Percentiles rank a stretch among this genome's conserved stretches.
Evolutionary conservation across 768 basidiomycete species (phyloP).

Genomic region (Multifurca ochricompacta): DNA sequence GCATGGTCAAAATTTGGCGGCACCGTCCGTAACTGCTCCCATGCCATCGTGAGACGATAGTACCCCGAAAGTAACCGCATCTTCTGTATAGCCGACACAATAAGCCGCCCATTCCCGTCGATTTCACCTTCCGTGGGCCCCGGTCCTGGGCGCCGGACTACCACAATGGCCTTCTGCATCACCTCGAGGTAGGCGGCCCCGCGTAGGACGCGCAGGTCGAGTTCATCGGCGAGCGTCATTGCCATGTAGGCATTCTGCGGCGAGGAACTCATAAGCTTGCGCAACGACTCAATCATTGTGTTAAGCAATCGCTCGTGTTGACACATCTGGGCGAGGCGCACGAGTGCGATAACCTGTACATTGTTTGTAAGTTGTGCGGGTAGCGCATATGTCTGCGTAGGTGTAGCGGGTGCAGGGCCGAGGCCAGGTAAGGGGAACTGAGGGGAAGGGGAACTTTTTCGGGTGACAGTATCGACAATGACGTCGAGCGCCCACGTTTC

Average conservation of each 20-base stretch:
- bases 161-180: constrained; percentile 52
- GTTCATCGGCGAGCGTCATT: constrained; percentile 66
- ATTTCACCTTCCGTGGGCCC: constrained; percentile 20
- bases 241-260: constrained; percentile 64
- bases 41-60: constrained; percentile 55
- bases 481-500: constrained; percentile 71
- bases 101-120: constrained; percentile 39
- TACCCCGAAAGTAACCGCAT: constrained; percentile 63
- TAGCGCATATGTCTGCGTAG: constrained; percentile 19
- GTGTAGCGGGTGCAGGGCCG: constrained; percentile 24
- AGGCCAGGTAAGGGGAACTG: constrained; percentile 31
- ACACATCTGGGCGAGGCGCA: constrained; percentile 62
- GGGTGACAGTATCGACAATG: constrained; percentile 61
- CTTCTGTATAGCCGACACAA: constrained; percentile 51
- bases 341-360: constrained; percentile 29
- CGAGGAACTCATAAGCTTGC: constrained; percentile 53
- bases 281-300: constrained; percentile 51
- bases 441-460: constrained; percentile 45
- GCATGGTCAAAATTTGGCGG: constrained; percentile 63
- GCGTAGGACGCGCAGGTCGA: constrained; percentile 49
- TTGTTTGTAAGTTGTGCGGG: constrained; percentile 19
- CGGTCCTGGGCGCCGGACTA: constrained; percentile 22
- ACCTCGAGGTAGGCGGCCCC: constrained; percentile 67
- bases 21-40: constrained; percentile 53
- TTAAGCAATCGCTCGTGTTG: constrained; percentile 50